These are phyloP conservation scores for Striga hermonthica DNA, from an alignment of 305 asterid species.

Conservation along the genomic window DNA sequence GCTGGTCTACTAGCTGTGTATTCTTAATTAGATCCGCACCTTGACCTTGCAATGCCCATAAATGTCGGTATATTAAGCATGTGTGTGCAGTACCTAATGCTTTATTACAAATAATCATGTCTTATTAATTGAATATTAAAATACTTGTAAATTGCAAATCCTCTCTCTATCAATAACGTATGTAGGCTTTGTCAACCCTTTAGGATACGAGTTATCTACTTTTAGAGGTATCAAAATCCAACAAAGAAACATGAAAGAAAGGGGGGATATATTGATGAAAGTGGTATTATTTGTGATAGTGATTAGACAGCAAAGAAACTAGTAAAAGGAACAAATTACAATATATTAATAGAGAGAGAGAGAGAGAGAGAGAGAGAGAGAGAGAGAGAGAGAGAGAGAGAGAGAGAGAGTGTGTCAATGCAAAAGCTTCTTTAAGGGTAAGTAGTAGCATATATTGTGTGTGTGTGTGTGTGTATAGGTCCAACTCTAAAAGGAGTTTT, in stretches of 20 bases:
- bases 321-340: constrained; percentile 37
- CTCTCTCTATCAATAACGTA: not conserved
- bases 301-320: constrained; percentile 40
- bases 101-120: no score
- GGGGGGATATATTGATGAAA: constrained; percentile 20
- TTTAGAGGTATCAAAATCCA: constrained; percentile 34
- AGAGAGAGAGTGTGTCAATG: constrained; percentile 52
- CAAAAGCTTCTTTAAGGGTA: constrained; percentile 62
- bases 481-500: constrained; percentile 50
- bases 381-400: no score
- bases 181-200: constrained; percentile 37
- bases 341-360: not conserved
- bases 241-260: constrained; percentile 20
- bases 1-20: not conserved
- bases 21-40: not conserved
- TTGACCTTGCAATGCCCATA: no score
- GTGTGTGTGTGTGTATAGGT: constrained; percentile 3
- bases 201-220: constrained; percentile 32
- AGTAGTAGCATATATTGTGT: not conserved
- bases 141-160: no score
- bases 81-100: no score
- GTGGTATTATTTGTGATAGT: constrained; percentile 14
- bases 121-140: not conserved
- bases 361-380: no score
- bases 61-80: no score